Percentiles rank a stretch among this genome's conserved stretches.
Conservation (phyloP, 208 protist genomes). For the Trypanosoma theileri region DNA sequence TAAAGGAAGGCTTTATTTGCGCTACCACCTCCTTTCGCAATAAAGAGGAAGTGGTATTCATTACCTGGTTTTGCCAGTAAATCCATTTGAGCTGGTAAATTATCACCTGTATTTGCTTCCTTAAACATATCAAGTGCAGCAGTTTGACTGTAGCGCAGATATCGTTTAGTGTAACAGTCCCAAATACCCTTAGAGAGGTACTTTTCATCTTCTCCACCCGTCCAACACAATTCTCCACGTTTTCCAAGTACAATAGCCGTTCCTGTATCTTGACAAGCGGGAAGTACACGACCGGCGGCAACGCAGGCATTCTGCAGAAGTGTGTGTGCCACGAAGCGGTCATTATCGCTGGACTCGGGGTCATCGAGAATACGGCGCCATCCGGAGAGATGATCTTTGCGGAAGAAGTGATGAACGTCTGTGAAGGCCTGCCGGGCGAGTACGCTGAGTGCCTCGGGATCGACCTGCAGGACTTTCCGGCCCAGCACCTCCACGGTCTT, state of each 20-base stretch:
- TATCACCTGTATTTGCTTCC: slow-evolving; percentile 96
- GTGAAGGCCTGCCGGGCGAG: slow-evolving; percentile 89
- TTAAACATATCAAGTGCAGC: slow-evolving; percentile 97
- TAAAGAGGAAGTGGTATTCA: slow-evolving; percentile 96
- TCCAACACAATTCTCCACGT: slow-evolving; percentile 96
- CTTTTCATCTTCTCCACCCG: slow-evolving; percentile 95
- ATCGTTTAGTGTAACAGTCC: slow-evolving; percentile 93
- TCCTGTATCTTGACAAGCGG: slow-evolving; percentile 96
- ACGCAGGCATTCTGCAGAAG: slow-evolving; percentile 97
- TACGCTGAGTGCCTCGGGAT: slow-evolving; percentile 86
- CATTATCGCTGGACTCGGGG: slow-evolving; percentile 94
- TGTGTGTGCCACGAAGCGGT: slow-evolving; percentile 95
- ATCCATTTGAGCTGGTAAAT: slow-evolving; percentile 98
- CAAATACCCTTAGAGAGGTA: slow-evolving; percentile 94
- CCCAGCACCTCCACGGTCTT: slow-evolving; percentile 75
- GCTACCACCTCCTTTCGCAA: slow-evolving; percentile 97
- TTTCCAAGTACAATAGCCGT: slow-evolving; percentile 97
- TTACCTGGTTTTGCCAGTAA: slow-evolving; percentile 92
- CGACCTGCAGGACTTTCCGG: slow-evolving; percentile 84
- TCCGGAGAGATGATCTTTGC: slow-evolving; percentile 94
- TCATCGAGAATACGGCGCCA: slow-evolving; percentile 95
- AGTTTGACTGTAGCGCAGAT: slow-evolving; percentile 97
- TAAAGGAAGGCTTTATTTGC: slow-evolving; percentile 98
- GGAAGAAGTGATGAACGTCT: slow-evolving; percentile 95
- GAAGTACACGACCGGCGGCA: slow-evolving; percentile 88